phyloP scores from a whole-genome alignment of 495 filamentous ascomycete genomes.

The Penicillium odoratum region DNA sequence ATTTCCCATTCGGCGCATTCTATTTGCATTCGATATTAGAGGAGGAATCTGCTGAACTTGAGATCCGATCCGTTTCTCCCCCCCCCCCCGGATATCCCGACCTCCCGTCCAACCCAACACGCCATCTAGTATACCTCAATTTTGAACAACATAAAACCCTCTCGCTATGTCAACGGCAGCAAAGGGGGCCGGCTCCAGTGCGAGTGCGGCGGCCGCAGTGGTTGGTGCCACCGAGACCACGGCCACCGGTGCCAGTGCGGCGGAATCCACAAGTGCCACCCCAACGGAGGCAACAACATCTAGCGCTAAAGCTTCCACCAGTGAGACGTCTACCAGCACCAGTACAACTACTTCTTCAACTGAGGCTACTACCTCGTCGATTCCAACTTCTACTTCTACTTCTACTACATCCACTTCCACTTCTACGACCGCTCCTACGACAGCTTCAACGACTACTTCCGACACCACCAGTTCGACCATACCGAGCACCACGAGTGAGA shows the following conservation, averaged over 20 bases:
- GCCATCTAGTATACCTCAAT: not conserved
- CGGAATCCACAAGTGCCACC: not conserved
- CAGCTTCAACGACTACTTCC: constrained; percentile 13
- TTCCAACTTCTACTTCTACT: constrained; percentile 16
- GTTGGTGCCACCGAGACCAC: constrained; percentile 2
- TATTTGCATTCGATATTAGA: not conserved
- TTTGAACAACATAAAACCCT: not conserved
- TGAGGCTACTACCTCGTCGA: constrained; percentile 18
- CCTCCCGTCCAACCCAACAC: not conserved
- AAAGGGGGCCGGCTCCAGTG: not conserved
- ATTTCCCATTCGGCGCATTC: not conserved
- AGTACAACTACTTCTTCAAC: constrained; percentile 24
- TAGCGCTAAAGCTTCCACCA: constrained; percentile 15
- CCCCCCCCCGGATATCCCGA: not conserved
- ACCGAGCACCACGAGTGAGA: constrained; percentile 20
- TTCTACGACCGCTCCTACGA: constrained; percentile 17
- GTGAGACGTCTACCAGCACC: constrained; percentile 17
- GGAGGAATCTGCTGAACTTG: not conserved
- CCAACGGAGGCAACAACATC: constrained; percentile 2
- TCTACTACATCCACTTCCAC: constrained; percentile 13
- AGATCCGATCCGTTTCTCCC: not conserved
- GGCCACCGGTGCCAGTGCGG: constrained; percentile 2
- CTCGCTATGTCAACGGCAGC: not conserved
- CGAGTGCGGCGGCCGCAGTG: not conserved
- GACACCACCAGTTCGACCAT: constrained; percentile 13